Percentiles rank a stretch among this genome's conserved stretches.
phyloP scores from a whole-genome alignment of 1,139 yeast species.

The Saccharomyces hybrid region DNA sequence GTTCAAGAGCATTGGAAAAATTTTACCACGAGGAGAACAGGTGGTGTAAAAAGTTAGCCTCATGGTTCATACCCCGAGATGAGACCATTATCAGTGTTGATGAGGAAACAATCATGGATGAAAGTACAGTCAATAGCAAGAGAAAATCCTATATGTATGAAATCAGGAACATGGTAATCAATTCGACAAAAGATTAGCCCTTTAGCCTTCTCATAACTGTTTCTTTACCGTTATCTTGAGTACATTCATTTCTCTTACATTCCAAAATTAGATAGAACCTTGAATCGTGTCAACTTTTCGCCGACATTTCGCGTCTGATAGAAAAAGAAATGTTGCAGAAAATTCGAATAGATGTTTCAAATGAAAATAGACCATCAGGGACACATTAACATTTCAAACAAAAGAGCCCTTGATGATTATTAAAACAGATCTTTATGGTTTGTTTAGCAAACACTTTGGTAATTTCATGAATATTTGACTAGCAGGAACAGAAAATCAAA shows the following conservation, averaged over 20 bases:
- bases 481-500: neutral
- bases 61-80: constrained; percentile 25
- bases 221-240: neutral
- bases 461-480: neutral
- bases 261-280: neutral
- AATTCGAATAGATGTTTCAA: neutral
- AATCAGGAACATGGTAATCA: constrained; percentile 31
- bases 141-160: constrained; percentile 24
- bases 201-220: neutral
- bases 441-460: neutral
- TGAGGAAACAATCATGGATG: constrained; percentile 4
- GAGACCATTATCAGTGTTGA: constrained; percentile 6
- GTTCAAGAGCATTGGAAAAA: constrained; percentile 22
- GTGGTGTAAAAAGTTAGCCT: constrained; percentile 28
- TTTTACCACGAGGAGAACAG: constrained; percentile 31
- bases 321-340: neutral
- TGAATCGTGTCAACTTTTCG: neutral
- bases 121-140: constrained; percentile 13
- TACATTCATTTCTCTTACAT: neutral
- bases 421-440: neutral
- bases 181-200: constrained; percentile 21
- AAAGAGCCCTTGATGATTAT: neutral
- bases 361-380: neutral
- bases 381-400: neutral
- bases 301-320: neutral